Evolutionary conservation across 371 early-diverging fungal species (phyloP).

Genomic region (Paramicrosporidium saccamoebae): DNA sequence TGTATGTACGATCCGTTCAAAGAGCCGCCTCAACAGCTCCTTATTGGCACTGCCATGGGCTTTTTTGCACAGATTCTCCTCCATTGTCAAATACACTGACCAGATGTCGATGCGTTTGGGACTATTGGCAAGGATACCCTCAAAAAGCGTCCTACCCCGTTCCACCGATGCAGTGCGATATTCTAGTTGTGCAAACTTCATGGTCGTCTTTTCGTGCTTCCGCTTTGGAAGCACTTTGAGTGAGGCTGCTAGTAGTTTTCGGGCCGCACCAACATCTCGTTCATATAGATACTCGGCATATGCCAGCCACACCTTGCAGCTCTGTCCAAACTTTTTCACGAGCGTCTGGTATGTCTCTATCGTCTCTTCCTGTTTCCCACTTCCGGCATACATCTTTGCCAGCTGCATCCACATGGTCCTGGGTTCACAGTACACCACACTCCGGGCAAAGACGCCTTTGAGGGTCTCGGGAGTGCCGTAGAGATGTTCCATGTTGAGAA

Average conservation of each 20-base stretch:
- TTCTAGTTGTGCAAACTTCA: conserved; percentile 72
- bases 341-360: conserved; percentile 32
- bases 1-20: conserved; percentile 45
- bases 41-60: too few species aligned
- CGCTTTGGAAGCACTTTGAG: conserved; percentile 52
- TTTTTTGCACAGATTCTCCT: conserved; percentile 8
- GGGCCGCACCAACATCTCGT: conserved; percentile 26
- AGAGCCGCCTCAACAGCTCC: conserved; percentile 36
- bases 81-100: conserved; percentile 81
- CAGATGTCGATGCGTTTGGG: conserved; percentile 81
- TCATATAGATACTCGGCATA: conserved; percentile 29
- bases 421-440: conserved; percentile 39
- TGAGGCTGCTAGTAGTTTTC: conserved; percentile 32
- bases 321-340: conserved; percentile 44
- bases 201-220: conserved; percentile 52
- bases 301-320: conserved; percentile 56
- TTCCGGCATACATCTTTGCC: conserved; percentile 52
- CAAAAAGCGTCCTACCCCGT: conserved; percentile 76
- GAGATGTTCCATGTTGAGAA: conserved; percentile 65
- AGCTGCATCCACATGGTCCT: conserved; percentile 52
- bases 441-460: conserved; percentile 40
- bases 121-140: conserved; percentile 56
- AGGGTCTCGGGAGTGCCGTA: conserved; percentile 50
- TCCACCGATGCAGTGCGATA: conserved; percentile 73
- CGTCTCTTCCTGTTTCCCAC: conserved; percentile 31